A percentile compares a stretch with the other conserved stretches of the same genome.
These are phyloP conservation scores for Gonapodya prolifera DNA, from an alignment of 192 early-diverging fungal genomes.

Conservation along the genomic window DNA sequence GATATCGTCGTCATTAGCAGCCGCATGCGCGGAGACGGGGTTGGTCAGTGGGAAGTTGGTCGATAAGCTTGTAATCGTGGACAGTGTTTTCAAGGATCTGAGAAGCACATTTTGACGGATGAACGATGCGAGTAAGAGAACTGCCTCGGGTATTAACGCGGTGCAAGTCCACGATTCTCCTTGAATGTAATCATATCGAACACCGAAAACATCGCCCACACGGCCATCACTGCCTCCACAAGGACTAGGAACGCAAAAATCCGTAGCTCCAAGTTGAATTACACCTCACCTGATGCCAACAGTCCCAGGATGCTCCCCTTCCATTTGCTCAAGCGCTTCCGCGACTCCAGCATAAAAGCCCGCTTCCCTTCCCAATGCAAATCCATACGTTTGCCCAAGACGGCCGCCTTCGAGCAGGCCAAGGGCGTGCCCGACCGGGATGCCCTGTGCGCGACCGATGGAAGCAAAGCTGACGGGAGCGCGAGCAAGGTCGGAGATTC, in stretches of 20 bases:
- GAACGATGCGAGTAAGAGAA: too few species aligned
- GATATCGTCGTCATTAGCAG: background rate
- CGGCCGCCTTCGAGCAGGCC: background rate
- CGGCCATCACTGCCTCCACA: too few species aligned
- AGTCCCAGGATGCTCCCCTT: background rate
- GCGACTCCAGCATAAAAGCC: background rate
- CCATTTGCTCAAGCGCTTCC: background rate
- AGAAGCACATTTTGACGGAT: too few species aligned
- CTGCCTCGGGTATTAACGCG: too few species aligned
- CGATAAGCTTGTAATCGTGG: background rate
- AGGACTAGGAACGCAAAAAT: too few species aligned
- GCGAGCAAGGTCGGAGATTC: background rate
- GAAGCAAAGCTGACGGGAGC: background rate
- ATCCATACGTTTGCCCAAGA: background rate
- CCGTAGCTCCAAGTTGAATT: too few species aligned
- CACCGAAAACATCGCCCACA: too few species aligned
- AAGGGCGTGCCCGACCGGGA: background rate
- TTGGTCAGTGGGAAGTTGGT: background rate
- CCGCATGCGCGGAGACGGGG: background rate
- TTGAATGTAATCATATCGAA: too few species aligned
- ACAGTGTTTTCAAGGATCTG: background rate
- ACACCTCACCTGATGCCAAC: background rate
- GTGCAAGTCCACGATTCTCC: too few species aligned
- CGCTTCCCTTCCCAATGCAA: background rate
- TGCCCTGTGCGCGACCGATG: background rate